Evolutionary conservation across 1,139 yeast species (phyloP).

Genomic region (Oligophagozyma castellii): DNA sequence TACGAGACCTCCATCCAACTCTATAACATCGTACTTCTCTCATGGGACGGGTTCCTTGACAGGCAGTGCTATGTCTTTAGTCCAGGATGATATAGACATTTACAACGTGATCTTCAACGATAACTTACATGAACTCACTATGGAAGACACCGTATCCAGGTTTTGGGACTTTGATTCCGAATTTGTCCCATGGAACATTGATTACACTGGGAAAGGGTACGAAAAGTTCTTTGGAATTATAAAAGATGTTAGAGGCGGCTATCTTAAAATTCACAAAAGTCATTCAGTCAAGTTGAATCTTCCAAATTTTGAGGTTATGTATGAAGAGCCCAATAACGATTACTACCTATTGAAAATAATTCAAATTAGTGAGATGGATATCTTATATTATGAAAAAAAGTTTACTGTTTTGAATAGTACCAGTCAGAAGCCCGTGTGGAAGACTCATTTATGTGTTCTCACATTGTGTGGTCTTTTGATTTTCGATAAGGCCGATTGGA

Average conservation of each 20-base stretch:
- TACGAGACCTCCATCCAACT: conserved; percentile 11
- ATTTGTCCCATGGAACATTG: conserved; percentile 1
- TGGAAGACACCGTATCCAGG: conserved; percentile 11
- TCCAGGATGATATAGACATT: conserved; percentile 19
- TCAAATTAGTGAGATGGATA: conserved; percentile 21
- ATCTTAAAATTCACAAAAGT: conserved; percentile 12
- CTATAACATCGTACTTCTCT: conserved; percentile 16
- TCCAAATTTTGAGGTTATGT: conserved; percentile 9
- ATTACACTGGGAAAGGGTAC: conserved; percentile 6
- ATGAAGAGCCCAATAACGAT: conserved; percentile 7
- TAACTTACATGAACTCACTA: conserved; percentile 8
- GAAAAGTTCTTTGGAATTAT: conserved; percentile 14
- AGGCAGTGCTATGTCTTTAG: conserved; percentile 8
- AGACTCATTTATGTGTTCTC: conserved; percentile 29
- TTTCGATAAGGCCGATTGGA: conserved; percentile 27
- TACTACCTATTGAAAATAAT: conserved; percentile 16
- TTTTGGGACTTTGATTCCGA: conserved; percentile 6
- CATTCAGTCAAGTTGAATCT: conserved; percentile 9
- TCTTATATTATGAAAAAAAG: conserved; percentile 10
- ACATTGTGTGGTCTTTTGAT: conserved; percentile 34
- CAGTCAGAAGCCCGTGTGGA: conserved; percentile 28
- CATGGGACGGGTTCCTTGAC: conserved; percentile 8
- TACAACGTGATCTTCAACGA: conserved; percentile 17
- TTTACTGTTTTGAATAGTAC: conserved; percentile 19
- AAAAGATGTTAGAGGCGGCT: conserved; percentile 22